Evolutionary conservation across 768 basidiomycete genomes (phyloP).

Genomic region (Pisolithus microcarpus): DNA sequence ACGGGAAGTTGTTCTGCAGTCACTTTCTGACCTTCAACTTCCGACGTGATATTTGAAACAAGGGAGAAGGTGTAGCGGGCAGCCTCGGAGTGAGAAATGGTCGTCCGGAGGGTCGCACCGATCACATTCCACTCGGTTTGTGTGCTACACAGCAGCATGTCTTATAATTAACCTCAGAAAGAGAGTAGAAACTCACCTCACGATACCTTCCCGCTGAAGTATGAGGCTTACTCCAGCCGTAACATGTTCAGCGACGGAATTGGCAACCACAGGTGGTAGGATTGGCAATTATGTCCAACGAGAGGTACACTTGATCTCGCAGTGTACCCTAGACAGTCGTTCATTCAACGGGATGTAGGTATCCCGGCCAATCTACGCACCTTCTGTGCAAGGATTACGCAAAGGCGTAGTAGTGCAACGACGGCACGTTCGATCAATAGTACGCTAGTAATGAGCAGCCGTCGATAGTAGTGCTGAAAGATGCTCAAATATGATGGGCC

Average conservation of each 20-base stretch:
- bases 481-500: conserved; percentile 95
- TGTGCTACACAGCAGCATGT: conserved; percentile 41
- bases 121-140: conserved; percentile 95
- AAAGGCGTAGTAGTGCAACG: conserved; percentile 80
- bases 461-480: conserved; percentile 72
- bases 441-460: conserved; percentile 76
- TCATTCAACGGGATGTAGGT: not conserved
- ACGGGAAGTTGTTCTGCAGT: conserved; percentile 73
- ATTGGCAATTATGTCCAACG: conserved; percentile 82
- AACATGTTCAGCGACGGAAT: conserved; percentile 87
- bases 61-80: conserved; percentile 79
- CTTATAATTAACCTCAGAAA: not conserved
- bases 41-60: conserved; percentile 55
- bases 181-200: conserved; percentile 35
- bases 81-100: conserved; percentile 81
- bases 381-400: conserved; percentile 71
- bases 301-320: conserved; percentile 91
- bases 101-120: conserved; percentile 80
- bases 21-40: conserved; percentile 54
- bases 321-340: conserved; percentile 51
- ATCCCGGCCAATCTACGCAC: conserved; percentile 33
- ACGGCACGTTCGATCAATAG: conserved; percentile 92
- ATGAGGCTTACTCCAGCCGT: conserved; percentile 74
- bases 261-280: conserved; percentile 70
- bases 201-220: conserved; percentile 66